Evolutionary conservation across 2,329 filamentous ascomycete genomes (phyloP).

Genomic region (Thermothelomyces thermophilus): DNA sequence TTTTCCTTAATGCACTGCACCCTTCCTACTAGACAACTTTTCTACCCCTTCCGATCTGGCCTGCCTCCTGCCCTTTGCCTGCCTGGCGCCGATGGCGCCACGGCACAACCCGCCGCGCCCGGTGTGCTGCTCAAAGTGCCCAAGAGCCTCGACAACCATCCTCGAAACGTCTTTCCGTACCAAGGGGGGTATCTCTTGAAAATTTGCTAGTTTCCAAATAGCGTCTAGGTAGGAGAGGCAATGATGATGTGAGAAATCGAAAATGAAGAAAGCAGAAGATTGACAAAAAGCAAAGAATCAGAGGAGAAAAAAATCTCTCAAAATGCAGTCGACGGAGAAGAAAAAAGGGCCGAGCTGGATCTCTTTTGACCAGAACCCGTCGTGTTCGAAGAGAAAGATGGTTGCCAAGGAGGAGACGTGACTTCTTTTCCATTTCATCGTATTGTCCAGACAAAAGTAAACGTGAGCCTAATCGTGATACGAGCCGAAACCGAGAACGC

Average conservation of each 20-base stretch:
- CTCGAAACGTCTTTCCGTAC: constrained; percentile 11
- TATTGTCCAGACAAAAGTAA: constrained; percentile 20
- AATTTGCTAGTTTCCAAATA: constrained; percentile 16
- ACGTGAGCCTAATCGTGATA: constrained; percentile 17
- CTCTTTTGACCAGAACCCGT: not conserved
- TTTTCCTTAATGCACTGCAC: not conserved
- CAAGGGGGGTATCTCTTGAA: constrained; percentile 14
- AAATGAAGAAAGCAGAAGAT: too few species aligned
- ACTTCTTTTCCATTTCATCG: constrained; percentile 18
- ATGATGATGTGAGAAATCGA: not conserved
- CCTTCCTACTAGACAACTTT: constrained; percentile 4
- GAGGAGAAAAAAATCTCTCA: not conserved
- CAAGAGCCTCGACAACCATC: constrained; percentile 15
- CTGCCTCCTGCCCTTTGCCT: constrained; percentile 2
- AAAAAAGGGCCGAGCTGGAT: not conserved
- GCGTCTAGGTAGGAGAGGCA: constrained; percentile 15
- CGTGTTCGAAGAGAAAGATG: constrained; percentile 5
- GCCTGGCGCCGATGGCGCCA: constrained; percentile 1
- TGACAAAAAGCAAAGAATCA: not conserved
- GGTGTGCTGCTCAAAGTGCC: constrained; percentile 4
- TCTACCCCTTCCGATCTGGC: constrained; percentile 11
- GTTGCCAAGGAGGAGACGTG: constrained; percentile 13
- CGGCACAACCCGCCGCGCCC: constrained; percentile 5
- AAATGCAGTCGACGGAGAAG: not conserved
- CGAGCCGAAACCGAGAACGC: constrained; percentile 23